Evolutionary conservation across 768 basidiomycete species (phyloP), one percentile per base, ranked within the genome.

Genomic region (Nevesoporus exiguus): DNA sequence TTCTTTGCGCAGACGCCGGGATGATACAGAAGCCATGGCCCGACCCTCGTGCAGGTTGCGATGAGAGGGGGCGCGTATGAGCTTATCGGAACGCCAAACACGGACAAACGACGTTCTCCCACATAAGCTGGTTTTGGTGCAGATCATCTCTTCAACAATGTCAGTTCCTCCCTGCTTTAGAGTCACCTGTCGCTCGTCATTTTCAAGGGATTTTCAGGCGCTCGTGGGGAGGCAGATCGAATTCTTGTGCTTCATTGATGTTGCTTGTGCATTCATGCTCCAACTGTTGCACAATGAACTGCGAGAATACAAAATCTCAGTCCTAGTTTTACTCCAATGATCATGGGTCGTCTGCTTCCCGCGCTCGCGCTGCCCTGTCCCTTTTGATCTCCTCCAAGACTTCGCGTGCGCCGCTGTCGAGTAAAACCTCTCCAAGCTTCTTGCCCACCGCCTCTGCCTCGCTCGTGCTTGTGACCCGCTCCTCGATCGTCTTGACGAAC

Each of bases 331-430:
- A 51, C 37, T 10, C 21, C 13, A 37, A 30, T 56, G 3, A 36
- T 60, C 25, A 56, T 45, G 61, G 66, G 24, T 68, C 64, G 2
- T 73, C 62, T 17, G 76, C 78, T 52, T 76, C 76, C 7, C 55
- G 71, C 19, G 78, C 75, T 48, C 82, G 71, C 31, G 70, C 72
- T 45, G 74, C 78, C 57, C 88, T 77, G 63, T 91, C 86, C 49
- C 65, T 67, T n/a, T 81, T 87, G 61, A 99, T 90, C 51, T 90
- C 90, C 36, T 90, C 85, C 67, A 99, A 66, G 59, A 99, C 90
- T 55, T 77, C 78, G 61, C 77, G 80, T 19, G 90, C 96, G 0
- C 96, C 96, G 1, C 71, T 74, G 9, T 80, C 79, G 41, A 88
- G 78, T 52, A 99, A 68, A 7, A 73, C 70, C 58, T 69, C 71